Conservation (phyloP, 805 yeast genomes). For the Metschnikowia arizonensis region DNA sequence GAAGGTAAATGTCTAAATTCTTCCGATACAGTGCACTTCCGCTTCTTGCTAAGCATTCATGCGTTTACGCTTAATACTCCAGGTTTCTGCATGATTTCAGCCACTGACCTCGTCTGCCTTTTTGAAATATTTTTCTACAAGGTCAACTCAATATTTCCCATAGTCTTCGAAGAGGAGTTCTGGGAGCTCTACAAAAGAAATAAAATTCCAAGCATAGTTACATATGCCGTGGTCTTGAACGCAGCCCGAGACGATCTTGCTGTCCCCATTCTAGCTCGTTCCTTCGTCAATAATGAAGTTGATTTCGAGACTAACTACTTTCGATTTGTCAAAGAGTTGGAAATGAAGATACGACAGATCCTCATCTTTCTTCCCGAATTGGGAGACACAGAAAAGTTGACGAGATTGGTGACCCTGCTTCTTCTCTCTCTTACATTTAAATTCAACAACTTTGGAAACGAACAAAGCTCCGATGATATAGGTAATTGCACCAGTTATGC, state of each 20-base stretch:
- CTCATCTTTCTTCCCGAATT: constrained; percentile 21
- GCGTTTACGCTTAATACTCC: constrained; percentile 20
- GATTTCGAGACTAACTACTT: constrained; percentile 9
- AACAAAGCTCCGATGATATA: constrained; percentile 22
- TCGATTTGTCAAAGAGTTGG: constrained; percentile 15
- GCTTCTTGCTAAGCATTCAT: constrained; percentile 13
- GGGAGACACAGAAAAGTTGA: constrained; percentile 21
- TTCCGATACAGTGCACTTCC: constrained; percentile 13
- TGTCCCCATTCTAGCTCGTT: constrained; percentile 17
- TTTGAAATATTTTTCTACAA: constrained; percentile 37
- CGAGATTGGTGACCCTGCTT: constrained; percentile 19
- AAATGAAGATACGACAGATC: constrained; percentile 21
- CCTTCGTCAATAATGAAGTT: constrained; percentile 6
- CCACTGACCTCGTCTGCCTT: constrained; percentile 18
- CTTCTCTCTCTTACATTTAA: constrained; percentile 19
- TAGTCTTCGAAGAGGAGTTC: constrained; percentile 38
- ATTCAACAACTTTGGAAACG: constrained; percentile 22
- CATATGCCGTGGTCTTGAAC: constrained; percentile 41
- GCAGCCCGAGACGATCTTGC: constrained; percentile 37
- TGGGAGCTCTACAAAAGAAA: constrained; percentile 30
- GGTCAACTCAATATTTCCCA: constrained; percentile 39
- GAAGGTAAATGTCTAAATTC: constrained; percentile 6
- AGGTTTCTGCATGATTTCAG: constrained; percentile 15
- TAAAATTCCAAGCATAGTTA: constrained; percentile 37
- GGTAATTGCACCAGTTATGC: constrained; percentile 19